Base-by-base conservation (phyloP, 805 yeast genomes). In the Kregervanrija delftensis region DNA sequence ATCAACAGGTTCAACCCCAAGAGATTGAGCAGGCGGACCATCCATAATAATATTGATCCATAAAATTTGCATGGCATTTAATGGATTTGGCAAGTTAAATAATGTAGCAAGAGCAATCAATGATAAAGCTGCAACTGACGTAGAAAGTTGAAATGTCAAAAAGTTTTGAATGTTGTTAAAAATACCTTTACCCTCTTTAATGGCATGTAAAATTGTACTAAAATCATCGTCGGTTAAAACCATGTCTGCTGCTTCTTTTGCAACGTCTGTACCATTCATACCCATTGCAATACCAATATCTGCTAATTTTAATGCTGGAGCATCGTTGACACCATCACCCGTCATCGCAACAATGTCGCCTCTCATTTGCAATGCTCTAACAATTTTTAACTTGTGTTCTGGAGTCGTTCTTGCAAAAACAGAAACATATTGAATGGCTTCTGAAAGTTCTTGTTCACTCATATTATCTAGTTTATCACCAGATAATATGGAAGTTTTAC, bases 321-420 rank as follows among this genome's bases (percentile, higher is more conserved):
- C 98, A 71, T 90, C 98, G 63, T 90, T 90, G 11, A 91, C 96
- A 67, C 98, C 98, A 66, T 90, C 98, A 55, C 99, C 99, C n/a
- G 98, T 90, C 96, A 91, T 90, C 17, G 97, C 99, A 42, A 91
- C 98, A 50, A 91, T 81, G 63, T 91, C 96, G 42, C 96, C 96
- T 60, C 95, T 77, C 61, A 78, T 76, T 63, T 90, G 95, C 51
- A 90, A 72, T 0, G 96, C 96, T 58, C 85, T 79, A 32, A 90
- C 96, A 64, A 90, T 90, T 48, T 85, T 75, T 49, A 90, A 83
- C 61, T 90, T 90, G 65, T 90, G 96, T 60, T 89, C 95, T 1
- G 97, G 97, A 1, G 96, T 83, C 8, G 96, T 89, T 69, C 97
- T 80, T 5, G 97, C 96, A 72, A 90, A 89, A 4, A 89, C 86